A percentile compares a stretch with the other conserved stretches of the same genome.
These are phyloP conservation scores for Mortierella sp. DNA, from an alignment of 371 early-diverging fungal species.

Conservation along the genomic window DNA sequence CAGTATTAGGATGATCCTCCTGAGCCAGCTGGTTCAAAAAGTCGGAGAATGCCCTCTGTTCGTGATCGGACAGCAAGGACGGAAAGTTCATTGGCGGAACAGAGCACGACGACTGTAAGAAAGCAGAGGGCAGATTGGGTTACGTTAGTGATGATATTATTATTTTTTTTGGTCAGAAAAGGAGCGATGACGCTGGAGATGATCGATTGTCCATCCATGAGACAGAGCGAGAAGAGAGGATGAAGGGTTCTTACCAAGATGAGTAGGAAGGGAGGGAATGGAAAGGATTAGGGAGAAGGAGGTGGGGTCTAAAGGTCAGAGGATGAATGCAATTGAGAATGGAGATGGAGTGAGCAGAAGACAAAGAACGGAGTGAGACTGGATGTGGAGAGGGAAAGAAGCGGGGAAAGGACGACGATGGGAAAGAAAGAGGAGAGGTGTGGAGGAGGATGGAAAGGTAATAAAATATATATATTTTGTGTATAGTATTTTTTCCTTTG, in stretches of 20 bases:
- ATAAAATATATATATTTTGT: too few species aligned
- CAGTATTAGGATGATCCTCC: constrained; percentile 24
- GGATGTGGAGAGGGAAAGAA: not conserved
- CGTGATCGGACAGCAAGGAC: constrained; percentile 45
- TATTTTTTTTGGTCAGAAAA: too few species aligned
- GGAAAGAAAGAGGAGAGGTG: not conserved
- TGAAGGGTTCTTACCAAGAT: too few species aligned
- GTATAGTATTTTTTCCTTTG: too few species aligned
- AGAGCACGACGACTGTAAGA: not conserved
- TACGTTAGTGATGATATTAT: not conserved
- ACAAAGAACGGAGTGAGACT: not conserved
- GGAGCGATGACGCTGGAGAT: too few species aligned
- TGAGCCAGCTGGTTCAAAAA: constrained; percentile 46
- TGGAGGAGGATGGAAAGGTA: too few species aligned
- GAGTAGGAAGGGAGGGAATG: too few species aligned
- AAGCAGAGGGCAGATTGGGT: not conserved
- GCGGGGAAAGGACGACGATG: too few species aligned
- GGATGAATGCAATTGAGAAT: not conserved
- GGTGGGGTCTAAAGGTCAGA: not conserved
- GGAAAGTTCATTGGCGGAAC: constrained; percentile 29
- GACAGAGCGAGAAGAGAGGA: too few species aligned
- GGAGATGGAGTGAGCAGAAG: too few species aligned
- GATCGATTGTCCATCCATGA: too few species aligned
- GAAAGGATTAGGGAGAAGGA: not conserved
- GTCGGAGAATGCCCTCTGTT: constrained; percentile 48